Evolutionary conservation across 768 basidiomycete genomes (phyloP), one percentile per base, ranked within the genome.

Genomic region (Lactarius indigo): DNA sequence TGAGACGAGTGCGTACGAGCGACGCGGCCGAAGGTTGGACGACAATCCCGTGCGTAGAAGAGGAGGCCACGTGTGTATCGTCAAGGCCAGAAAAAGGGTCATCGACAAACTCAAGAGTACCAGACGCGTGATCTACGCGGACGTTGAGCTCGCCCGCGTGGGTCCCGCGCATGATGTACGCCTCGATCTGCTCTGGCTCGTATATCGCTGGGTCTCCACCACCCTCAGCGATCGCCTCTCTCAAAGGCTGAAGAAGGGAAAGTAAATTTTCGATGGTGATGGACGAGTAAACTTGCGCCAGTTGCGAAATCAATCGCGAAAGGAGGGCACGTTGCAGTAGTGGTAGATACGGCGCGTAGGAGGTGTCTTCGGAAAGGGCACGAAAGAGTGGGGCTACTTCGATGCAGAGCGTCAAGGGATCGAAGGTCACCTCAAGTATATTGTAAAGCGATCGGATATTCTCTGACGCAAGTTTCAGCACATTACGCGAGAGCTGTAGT

Each of bases 91-190:
- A 77, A 72, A 90, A 92, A 0, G 88, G 83, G 63, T 91, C 88
- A 72, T 95, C 91, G 55, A 88, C 82, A 73, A 98, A 99, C 7
- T 86, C 82, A 77, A 98, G 87, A 66, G 87, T 88, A 20, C 93
- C 91, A 3, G 84, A 85, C 35, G 90, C 88, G 75, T 99, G 96
- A 77, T 98, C 94, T 55, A 98, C 86, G 18, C 88, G 87, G 69
- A 97, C 89, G 71, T 79, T 83, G 58, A 98, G 84, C 76, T 97
- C 94, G 44, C 93, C 92, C 9, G 90, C 86, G 57, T 89, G 86
- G 54, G 93, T 92, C 65, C 94, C 93, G 41, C 90, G 88, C 91
- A 97, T 96, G 69, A 98, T 79, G 77, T 96, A 98, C 5, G 91
- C 90, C 78, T 98, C 94, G 69, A 89, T 81, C 74, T 90, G 87